Evolutionary conservation across 805 yeast species (phyloP).

Genomic region (Candida nanaspora): DNA sequence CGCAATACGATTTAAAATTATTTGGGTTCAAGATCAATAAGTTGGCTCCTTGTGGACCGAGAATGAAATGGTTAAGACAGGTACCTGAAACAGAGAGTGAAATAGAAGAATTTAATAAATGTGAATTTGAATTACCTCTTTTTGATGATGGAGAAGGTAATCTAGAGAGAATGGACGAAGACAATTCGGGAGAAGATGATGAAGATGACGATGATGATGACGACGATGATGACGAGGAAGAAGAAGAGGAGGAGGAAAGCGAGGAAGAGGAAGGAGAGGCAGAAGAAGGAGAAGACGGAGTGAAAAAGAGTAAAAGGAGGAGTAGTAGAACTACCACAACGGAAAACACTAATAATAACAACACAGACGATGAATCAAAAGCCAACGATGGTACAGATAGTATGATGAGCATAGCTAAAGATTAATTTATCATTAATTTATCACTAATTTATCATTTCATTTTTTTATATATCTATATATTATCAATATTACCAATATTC

Average conservation of each 20-base stretch:
- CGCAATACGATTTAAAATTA: conserved; percentile 61
- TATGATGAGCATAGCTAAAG: conserved; percentile 25
- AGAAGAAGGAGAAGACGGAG: conserved; percentile 8
- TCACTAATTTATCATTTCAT: no score
- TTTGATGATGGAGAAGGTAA: conserved; percentile 25
- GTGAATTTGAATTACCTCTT: conserved; percentile 55
- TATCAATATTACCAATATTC: no score
- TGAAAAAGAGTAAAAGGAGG: background rate
- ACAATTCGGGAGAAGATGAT: conserved; percentile 16
- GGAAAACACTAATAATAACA: no score
- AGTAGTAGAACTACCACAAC: no score
- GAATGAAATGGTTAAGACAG: conserved; percentile 92
- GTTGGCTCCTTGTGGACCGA: conserved; percentile 71
- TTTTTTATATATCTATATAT: no score
- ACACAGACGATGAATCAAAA: conserved; percentile 9
- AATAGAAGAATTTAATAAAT: conserved; percentile 50
- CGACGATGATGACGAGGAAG: conserved; percentile 8
- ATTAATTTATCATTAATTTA: no score
- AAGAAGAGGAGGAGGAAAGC: conserved; percentile 7
- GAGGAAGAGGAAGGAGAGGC: conserved; percentile 8
- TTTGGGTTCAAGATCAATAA: conserved; percentile 86
- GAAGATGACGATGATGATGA: conserved; percentile 11
- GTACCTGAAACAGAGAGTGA: conserved; percentile 61
- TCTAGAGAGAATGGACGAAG: conserved; percentile 21
- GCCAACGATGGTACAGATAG: conserved; percentile 24